These are phyloP conservation scores for Tolypocladium guangdongense DNA, from an alignment of 2,329 filamentous ascomycete genomes.

Conservation along the genomic window DNA sequence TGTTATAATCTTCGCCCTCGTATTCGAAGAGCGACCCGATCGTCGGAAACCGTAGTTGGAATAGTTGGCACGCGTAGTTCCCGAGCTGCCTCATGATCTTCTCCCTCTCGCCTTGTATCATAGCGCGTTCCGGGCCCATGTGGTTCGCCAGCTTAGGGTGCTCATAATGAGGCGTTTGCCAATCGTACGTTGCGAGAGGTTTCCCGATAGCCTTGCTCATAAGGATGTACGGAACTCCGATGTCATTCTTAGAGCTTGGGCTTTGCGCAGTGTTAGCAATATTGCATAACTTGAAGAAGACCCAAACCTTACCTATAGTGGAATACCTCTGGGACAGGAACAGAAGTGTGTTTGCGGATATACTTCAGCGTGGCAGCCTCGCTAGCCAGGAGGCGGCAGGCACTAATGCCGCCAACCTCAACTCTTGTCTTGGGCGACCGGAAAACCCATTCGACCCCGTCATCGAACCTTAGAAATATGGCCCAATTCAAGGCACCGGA, in stretches of 20 bases:
- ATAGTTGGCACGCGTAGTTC: slow-evolving; percentile 13
- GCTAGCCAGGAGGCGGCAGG: slow-evolving; percentile 14
- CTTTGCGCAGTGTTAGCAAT: background rate
- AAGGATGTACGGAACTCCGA: slow-evolving; percentile 20
- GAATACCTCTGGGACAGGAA: slow-evolving; percentile 20
- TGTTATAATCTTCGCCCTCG: slow-evolving; percentile 5
- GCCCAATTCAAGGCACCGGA: slow-evolving; percentile 19
- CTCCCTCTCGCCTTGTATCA: slow-evolving; percentile 7
- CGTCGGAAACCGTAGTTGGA: slow-evolving; percentile 12
- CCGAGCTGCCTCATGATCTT: slow-evolving; percentile 17
- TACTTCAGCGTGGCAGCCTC: slow-evolving; percentile 20
- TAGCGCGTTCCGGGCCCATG: slow-evolving; percentile 1
- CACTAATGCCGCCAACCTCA: slow-evolving; percentile 8
- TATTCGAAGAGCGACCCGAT: slow-evolving; percentile 18
- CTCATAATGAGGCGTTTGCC: slow-evolving; percentile 7
- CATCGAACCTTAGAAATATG: slow-evolving; percentile 18
- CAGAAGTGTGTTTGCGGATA: slow-evolving; percentile 15
- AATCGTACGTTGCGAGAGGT: slow-evolving; percentile 12
- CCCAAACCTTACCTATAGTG: slow-evolving; percentile 6
- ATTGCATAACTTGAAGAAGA: no score
- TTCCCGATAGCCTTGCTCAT: slow-evolving; percentile 19
- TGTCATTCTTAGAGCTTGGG: slow-evolving; percentile 11
- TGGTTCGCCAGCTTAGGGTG: slow-evolving; percentile 1
- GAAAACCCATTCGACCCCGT: slow-evolving; percentile 18
- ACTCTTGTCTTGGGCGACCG: slow-evolving; percentile 13